Evolutionary conservation across 768 basidiomycete species (phyloP).

Genomic region (Lanmaoa rubissima): DNA sequence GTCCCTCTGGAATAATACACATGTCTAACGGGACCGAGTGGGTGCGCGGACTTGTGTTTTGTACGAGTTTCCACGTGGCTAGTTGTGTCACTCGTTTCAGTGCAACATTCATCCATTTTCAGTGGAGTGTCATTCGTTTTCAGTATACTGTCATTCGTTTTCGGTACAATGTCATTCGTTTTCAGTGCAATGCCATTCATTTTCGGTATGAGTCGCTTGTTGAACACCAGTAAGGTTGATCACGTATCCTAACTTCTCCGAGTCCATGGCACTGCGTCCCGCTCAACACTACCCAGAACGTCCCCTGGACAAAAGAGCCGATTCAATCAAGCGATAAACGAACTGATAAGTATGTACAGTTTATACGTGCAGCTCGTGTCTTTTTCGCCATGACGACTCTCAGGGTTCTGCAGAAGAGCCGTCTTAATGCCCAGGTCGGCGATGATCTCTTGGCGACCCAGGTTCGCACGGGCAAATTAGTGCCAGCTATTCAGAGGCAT

Average conservation of each 20-base stretch:
- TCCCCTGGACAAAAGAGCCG: background rate
- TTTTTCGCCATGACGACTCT: background rate
- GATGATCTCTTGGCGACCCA: background rate
- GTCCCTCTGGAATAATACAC: conserved; percentile 55
- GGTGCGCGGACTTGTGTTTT: too few relatives aligned
- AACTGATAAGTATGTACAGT: background rate
- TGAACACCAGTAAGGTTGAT: background rate
- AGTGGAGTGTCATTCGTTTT: too few relatives aligned
- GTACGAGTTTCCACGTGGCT: too few relatives aligned
- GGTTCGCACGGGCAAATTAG: background rate
- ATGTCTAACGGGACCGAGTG: conserved; percentile 17
- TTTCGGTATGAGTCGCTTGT: too few relatives aligned
- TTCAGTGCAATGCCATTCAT: too few relatives aligned
- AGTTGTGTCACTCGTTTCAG: too few relatives aligned
- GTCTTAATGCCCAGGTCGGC: background rate
- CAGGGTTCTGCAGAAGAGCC: background rate
- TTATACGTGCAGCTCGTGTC: background rate
- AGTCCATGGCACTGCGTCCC: background rate
- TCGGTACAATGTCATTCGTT: too few relatives aligned
- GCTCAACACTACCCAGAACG: background rate
- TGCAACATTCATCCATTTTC: too few relatives aligned
- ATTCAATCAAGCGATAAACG: background rate
- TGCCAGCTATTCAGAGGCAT: background rate
- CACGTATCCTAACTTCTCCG: background rate
- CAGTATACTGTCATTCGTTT: too few relatives aligned